Percentiles rank a stretch among this genome's conserved stretches.
Conservation (phyloP, 208 protist genomes). For the Acanthamoeba sp. region DNA sequence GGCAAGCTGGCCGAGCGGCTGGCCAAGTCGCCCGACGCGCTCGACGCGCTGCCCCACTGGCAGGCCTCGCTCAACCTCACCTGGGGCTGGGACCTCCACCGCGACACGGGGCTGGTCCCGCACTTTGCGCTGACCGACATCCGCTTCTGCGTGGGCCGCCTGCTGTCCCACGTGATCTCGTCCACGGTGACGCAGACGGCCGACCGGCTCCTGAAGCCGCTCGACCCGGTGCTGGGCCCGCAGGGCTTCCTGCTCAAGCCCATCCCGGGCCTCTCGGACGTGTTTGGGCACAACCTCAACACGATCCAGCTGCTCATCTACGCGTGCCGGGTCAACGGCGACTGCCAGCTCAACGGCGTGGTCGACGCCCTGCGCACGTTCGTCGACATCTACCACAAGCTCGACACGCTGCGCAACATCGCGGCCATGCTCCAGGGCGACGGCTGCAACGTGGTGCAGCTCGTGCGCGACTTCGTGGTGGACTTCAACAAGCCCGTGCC, state of each 20-base stretch:
- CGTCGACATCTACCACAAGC: conserved; percentile 12
- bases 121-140: conserved; percentile 52
- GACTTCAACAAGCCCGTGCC: conserved; percentile 12
- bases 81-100: conserved; percentile 20
- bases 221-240: conserved; percentile 57
- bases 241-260: conserved; percentile 65
- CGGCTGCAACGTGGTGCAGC: conserved; percentile 56
- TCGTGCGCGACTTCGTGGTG: conserved; percentile 18
- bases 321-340: background rate
- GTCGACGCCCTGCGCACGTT: conserved; percentile 26
- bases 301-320: conserved; percentile 12
- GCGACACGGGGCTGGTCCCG: background rate
- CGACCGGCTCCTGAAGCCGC: conserved; percentile 61
- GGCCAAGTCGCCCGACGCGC: conserved; percentile 53
- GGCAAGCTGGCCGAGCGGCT: conserved; percentile 61
- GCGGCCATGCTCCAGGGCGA: background rate
- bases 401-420: background rate
- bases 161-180: conserved; percentile 19
- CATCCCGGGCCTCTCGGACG: conserved; percentile 63
- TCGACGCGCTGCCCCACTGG: conserved; percentile 57
- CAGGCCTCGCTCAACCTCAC: conserved; percentile 59
- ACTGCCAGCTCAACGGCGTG: conserved; percentile 17
- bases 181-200: conserved; percentile 13
- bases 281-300: conserved; percentile 71
- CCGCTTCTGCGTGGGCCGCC: conserved; percentile 50